Conservation (phyloP, 345 rosid species). For the Rhizophora apiculata region DNA sequence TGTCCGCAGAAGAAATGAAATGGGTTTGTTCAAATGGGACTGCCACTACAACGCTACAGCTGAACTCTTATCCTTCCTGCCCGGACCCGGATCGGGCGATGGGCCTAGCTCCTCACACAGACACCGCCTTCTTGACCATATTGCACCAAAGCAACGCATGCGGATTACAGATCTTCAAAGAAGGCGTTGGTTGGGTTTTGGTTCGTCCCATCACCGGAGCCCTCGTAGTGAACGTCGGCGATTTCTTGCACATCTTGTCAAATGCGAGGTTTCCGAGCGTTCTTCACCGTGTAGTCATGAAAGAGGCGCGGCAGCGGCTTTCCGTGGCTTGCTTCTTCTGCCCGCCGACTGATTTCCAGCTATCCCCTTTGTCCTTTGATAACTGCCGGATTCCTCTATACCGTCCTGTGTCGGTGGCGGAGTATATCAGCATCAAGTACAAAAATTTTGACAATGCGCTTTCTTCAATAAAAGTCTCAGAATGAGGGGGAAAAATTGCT, state of each 20-base stretch:
- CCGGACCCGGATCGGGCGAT: slow-evolving; percentile 63
- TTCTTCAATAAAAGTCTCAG: slow-evolving; percentile 34
- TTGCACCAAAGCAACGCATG: slow-evolving; percentile 49
- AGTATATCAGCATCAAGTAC: slow-evolving; percentile 54
- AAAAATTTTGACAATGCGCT: slow-evolving; percentile 55
- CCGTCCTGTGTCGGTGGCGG: slow-evolving; percentile 47
- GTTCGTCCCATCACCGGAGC: slow-evolving; percentile 53
- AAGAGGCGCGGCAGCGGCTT: slow-evolving; percentile 47
- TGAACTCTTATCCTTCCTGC: slow-evolving; percentile 79
- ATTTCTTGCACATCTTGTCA: slow-evolving; percentile 66
- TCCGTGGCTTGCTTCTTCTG: slow-evolving; percentile 63
- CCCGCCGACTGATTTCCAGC: slow-evolving; percentile 39
- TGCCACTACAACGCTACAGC: slow-evolving; percentile 47
- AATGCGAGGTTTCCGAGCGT: slow-evolving; percentile 54
- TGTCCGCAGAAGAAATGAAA: slow-evolving; percentile 30
- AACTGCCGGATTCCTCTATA: slow-evolving; percentile 33
- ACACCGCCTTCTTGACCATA: slow-evolving; percentile 66
- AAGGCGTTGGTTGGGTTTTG: slow-evolving; percentile 60
- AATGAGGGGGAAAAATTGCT: neutral
- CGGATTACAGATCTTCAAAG: slow-evolving; percentile 61
- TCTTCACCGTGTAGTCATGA: slow-evolving; percentile 65
- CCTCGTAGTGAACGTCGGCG: slow-evolving; percentile 82
- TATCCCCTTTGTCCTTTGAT: slow-evolving; percentile 41
- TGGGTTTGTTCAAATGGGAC: slow-evolving; percentile 18
- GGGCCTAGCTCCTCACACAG: slow-evolving; percentile 95